Base-by-base conservation (phyloP, 2,329 filamentous ascomycete genomes). In the Phialophora verrucosa region DNA sequence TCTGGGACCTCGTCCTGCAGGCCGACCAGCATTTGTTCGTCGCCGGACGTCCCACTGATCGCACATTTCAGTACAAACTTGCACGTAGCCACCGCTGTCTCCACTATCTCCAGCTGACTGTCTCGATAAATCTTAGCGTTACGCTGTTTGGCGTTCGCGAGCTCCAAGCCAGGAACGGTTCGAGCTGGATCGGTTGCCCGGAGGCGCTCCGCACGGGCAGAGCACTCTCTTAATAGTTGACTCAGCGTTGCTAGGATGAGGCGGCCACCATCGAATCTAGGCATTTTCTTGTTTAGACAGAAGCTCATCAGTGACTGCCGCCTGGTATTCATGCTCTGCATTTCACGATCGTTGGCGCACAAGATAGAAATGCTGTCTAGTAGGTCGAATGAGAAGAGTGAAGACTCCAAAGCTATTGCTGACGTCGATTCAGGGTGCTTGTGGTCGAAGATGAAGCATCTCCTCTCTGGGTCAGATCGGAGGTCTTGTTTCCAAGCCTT, bases 371-470 rank as follows among this genome's bases (percentile, higher is more conserved):
- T 73, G 4, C 78, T 78, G 65, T 80, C 77, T 62, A 82, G 76
- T 27, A 82, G 71, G 49, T 78, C 78, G 4, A 76, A 76, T 1
- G 80, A 82, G 66, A 82, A 81, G 23, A 82, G 73, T 0, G 78
- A 76, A 57, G 76, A 73, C 63, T 82, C 80, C 72, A 80, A 74
- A 1, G 72, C 67, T 5, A 70, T 72, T 14, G 76, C 65, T 0
- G 74, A 74, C 6, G 71, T 74, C 12, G 78, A 71, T 12, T 79
- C 73, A n/a, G 80, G 80, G 69, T 81, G 80, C 58, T 75, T 77
- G n/a, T 79, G 69, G 62, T 79, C 81, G 70, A 81, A 81, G 17
- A 82, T 77, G 63, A 80, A 81, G 65, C 79, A 81, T 57, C 77
- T 77, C n/a, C 70, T 70, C 20, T 74, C 62, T 29, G 76, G 71